Percentiles rank a stretch among this genome's conserved stretches.
These are phyloP conservation scores for Solanum arcanum DNA, from an alignment of 257 asterid genomes.

Conservation along the genomic window DNA sequence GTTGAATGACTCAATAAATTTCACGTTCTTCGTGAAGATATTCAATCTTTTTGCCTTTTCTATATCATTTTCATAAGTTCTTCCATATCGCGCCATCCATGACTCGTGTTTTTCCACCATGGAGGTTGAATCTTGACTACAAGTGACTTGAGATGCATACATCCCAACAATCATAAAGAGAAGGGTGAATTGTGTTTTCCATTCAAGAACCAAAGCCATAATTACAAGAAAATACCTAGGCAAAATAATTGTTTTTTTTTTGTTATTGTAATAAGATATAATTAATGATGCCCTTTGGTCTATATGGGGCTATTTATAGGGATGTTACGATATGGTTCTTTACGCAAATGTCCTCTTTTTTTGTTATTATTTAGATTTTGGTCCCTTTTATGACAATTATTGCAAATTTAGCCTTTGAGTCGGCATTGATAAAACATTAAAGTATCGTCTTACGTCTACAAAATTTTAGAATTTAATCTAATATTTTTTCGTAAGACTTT, in stretches of 20 bases:
- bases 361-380: not conserved
- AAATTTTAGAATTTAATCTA: not conserved
- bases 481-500: not conserved
- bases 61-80: not conserved
- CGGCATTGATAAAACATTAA: not conserved
- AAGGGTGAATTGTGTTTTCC: not conserved
- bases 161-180: not conserved
- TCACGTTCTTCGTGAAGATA: not conserved
- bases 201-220: not conserved
- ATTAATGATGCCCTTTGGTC: not conserved
- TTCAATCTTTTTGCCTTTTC: not conserved
- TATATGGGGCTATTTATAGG: not conserved
- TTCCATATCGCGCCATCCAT: constrained; percentile 5
- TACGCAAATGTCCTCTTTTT: not conserved
- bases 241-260: not conserved
- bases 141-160: not conserved
- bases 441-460: not conserved
- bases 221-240: not conserved
- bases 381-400: not conserved
- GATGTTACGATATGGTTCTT: not conserved
- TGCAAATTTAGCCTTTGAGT: not conserved
- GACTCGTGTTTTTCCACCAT: not conserved
- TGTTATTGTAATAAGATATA: not conserved
- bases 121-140: not conserved
- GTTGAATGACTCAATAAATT: not conserved